Conservation (phyloP, 192 early-diverging fungal species). For the Cladochytrium replicatum region DNA sequence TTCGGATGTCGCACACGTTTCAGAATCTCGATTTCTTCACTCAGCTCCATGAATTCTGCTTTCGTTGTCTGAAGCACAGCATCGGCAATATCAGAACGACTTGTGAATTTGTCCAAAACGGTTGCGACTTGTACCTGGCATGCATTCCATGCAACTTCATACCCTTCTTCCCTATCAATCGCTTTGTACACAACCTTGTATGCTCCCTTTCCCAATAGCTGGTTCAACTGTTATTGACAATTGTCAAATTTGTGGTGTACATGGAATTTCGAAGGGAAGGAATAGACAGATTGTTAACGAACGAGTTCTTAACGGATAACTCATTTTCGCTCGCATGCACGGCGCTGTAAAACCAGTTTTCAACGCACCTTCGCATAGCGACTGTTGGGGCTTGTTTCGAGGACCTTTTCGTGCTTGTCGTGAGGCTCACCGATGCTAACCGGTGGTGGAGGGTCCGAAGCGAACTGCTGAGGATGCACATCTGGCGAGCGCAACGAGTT, state of each 20-base stretch:
- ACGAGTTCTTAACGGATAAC: no score
- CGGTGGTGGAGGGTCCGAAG: no score
- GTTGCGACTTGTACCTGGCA: conserved; percentile 41
- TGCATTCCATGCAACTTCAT: conserved; percentile 45
- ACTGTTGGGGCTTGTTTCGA: conserved; percentile 34
- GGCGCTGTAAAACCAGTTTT: no score
- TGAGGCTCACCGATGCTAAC: no score
- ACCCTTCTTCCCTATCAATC: conserved; percentile 42
- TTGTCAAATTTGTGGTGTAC: no score
- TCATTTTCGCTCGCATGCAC: no score
- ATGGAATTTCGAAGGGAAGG: no score
- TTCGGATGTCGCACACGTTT: conserved; percentile 71
- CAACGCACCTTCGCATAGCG: conserved; percentile 44
- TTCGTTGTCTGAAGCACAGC: conserved; percentile 44
- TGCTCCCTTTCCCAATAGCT: conserved; percentile 38
- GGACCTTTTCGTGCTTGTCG: conserved; percentile 29
- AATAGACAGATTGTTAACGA: no score
- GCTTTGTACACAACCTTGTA: conserved; percentile 47
- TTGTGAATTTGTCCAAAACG: background rate
- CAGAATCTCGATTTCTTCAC: conserved; percentile 68
- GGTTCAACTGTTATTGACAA: conserved; percentile 37
- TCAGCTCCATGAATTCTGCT: conserved; percentile 60
- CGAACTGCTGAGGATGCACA: no score
- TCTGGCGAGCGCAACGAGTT: no score
- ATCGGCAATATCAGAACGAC: background rate